Evolutionary conservation across 805 yeast genomes (phyloP), one percentile per base, ranked within the genome.

Genomic region (Teunomyces cretensis): DNA sequence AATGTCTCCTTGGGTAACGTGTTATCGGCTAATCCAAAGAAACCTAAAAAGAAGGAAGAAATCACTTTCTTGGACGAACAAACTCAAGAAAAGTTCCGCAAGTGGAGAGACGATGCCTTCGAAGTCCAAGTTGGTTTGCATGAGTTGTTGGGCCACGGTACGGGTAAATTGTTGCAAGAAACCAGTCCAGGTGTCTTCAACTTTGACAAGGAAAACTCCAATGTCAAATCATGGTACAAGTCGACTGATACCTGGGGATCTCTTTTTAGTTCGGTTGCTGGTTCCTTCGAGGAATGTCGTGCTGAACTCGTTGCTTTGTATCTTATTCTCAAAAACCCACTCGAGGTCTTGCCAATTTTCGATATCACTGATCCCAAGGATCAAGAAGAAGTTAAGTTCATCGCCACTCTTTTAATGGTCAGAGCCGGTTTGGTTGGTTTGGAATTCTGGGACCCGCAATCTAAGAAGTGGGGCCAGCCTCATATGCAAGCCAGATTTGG

Each of bases 101-200:
- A 84, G 60, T 84, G 85, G 71, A 77, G 88, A 58, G 84, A 80
- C 39, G 91, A 86, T 39, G 85, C 96, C 0, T 89, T 89, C 62
- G 96, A 89, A 65, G 94, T 89, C 36, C 96, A 89, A 68, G 97
- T 89, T 41, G 97, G 96, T 44, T 85, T 89, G 56, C 97, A 89
- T 66, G 97, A 89, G 67, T 73, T 89, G 52, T 75, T 89, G 50
- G 96, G 97, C 12, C 97, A 89, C 60, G 97, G 96, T 33, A 80
- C 94, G 4, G 97, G 97, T 41, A 89, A 88, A 65, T 72, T 89
- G 47, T 70, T 89, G 54, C 76, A 76, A 49, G 74, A 72, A 47
- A 68, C 72, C 4, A 74, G 74, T 13, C 80, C 80, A 40, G 86
- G 86, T 9, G 63, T 70, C 17, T 89, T 76, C 75, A 89, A 89